Conservation (phyloP, 2,329 filamentous ascomycete genomes). For the Colletotrichum trifolii region DNA sequence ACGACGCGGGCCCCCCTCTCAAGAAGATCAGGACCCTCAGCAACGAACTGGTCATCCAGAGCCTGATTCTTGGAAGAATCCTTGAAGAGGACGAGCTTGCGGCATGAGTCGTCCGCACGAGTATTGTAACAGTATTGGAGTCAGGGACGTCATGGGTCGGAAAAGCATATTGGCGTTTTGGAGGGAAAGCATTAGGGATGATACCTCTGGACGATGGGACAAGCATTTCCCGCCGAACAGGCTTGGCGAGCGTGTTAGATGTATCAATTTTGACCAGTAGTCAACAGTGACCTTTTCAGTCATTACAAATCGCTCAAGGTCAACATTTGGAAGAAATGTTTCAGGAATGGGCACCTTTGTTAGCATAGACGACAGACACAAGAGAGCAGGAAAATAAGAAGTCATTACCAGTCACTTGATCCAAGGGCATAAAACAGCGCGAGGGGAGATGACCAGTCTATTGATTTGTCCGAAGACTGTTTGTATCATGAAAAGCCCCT, state of each 20-base stretch:
- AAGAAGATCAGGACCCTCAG: conserved; percentile 75
- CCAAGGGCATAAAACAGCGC: neutral
- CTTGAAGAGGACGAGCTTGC: conserved; percentile 69
- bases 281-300: no score
- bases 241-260: neutral
- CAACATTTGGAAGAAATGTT: neutral
- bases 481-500: neutral
- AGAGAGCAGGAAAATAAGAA: no score
- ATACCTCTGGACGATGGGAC: conserved; percentile 3
- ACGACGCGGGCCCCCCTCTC: conserved; percentile 48
- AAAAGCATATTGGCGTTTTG: neutral
- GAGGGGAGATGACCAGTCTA: neutral
- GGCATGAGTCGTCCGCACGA: conserved; percentile 20
- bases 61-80: conserved; percentile 85
- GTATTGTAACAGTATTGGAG: neutral
- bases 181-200: neutral
- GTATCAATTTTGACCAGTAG: no score
- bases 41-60: conserved; percentile 92
- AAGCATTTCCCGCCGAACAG: neutral
- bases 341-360: no score
- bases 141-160: no score
- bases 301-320: no score
- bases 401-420: no score
- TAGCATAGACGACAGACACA: no score
- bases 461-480: neutral